Conservation (phyloP, 768 basidiomycete genomes). For the Daedalea quercina region DNA sequence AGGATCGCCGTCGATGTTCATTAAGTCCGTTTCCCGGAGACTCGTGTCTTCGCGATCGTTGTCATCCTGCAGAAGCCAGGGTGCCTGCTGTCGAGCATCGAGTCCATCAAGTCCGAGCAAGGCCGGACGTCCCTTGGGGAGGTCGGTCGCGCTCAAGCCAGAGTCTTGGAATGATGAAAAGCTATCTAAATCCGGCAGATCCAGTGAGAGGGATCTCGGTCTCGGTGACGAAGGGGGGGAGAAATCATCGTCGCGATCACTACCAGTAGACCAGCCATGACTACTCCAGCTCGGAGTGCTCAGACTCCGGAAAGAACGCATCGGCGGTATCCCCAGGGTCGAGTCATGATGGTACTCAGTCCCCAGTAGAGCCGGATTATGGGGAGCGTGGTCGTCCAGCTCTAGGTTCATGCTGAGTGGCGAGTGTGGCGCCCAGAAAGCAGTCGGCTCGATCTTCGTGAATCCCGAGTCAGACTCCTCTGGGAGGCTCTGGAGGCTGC, state of each 20-base stretch:
- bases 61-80: background rate
- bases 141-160: background rate
- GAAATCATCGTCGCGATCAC: constrained; percentile 5
- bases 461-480: constrained; percentile 2
- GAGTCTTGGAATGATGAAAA: background rate
- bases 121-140: background rate
- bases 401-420: constrained; percentile 11
- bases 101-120: constrained; percentile 7
- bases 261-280: constrained; percentile 11
- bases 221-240: constrained; percentile 10
- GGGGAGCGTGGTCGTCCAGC: constrained; percentile 5
- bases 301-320: constrained; percentile 1
- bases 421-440: constrained; percentile 11
- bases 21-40: background rate
- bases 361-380: background rate
- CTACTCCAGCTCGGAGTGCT: constrained; percentile 6
- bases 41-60: background rate
- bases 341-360: background rate
- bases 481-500: background rate
- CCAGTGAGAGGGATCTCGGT: constrained; percentile 3
- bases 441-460: constrained; percentile 13
- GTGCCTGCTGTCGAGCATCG: background rate
- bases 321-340: background rate
- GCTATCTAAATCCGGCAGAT: constrained; percentile 1
- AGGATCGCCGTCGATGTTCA: constrained; percentile 2